Evolutionary conservation across 1,139 yeast genomes (phyloP), one percentile per base, ranked within the genome.

Genomic region (Debaryomycetaceae sp.): DNA sequence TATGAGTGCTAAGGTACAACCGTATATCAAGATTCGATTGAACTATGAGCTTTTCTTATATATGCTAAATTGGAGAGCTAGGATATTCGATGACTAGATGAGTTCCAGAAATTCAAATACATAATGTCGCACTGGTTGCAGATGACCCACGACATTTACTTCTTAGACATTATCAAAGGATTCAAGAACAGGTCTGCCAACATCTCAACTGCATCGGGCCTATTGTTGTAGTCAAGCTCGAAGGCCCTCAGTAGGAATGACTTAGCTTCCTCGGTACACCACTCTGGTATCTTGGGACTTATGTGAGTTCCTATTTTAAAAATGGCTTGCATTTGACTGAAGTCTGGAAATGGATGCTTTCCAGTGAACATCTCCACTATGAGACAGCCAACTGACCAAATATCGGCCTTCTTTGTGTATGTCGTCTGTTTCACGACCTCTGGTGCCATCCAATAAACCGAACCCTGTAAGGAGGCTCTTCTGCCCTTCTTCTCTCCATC

Each of bases 391-490:
- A 91, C 87, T 0, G 96, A 87, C 98, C 98, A 91, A 29, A 91
- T 89, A 62, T 91, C 98, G 0, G 96, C 96, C 60, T 87, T 88
- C 42, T 86, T 81, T 5, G 97, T 90, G 47, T 89, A 87, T 0
- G 93, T 87, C 1, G 89, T 84, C 59, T 90, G 97, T 57, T 88
- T 87, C 11, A 90, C 97, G 11, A 91, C 97, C 61, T 91, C 98
- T 0, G 98, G 98, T 0, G 97, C 97, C 98, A 91, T 91, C 98
- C 98, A 91, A 59, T 84, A 91, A 0, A 90, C 96, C 6, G 96
- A 87, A 0, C 98, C 98, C 66, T 90, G 97, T 40, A 91, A 64
- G 0, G 97, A 88, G 0, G 90, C 93, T 40, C 97, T 75, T 54
- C 87, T 83, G 9, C 69, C 58, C 48, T 55, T 63, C 50, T 54